phyloP scores from a whole-genome alignment of 225 moss, liverwort and hornwort species.

The Marchantia polymorpha region DNA sequence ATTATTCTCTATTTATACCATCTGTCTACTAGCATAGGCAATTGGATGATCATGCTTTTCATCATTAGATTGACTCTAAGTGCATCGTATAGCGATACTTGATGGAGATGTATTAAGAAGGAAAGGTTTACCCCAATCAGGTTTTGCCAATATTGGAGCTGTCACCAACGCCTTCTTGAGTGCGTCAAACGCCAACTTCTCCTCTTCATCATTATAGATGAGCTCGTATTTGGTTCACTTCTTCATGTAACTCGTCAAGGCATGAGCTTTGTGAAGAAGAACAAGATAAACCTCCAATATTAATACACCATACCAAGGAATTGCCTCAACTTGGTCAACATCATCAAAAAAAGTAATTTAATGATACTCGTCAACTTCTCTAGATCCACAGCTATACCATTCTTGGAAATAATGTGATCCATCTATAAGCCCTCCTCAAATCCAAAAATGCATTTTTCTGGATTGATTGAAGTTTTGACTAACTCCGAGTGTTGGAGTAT shows the following conservation, averaged over 20 bases:
- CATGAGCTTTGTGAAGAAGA: not conserved
- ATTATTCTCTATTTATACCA: no score
- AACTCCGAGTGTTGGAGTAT: not conserved
- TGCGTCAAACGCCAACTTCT: not conserved
- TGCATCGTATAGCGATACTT: no score
- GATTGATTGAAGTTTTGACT: not conserved
- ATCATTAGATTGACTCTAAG: no score
- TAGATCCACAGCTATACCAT: conserved; percentile 10
- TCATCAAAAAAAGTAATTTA: not conserved
- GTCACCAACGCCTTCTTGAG: not conserved
- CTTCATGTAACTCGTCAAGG: not conserved
- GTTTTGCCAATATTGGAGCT: not conserved
- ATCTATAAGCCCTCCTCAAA: conserved; percentile 9
- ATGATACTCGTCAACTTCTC: not conserved
- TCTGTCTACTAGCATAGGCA: no score
- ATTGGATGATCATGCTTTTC: no score
- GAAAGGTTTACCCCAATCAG: no score
- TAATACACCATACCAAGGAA: conserved; percentile 15
- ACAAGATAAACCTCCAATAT: conserved; percentile 1
- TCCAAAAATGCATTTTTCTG: conserved; percentile 17
- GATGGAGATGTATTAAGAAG: no score
- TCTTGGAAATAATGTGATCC: not conserved
- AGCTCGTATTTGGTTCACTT: not conserved
- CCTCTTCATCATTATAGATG: not conserved
- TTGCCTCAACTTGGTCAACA: not conserved